These are phyloP conservation scores for Fusarium sp. DNA, from an alignment of 2,329 filamentous ascomycete genomes.

Conservation along the genomic window DNA sequence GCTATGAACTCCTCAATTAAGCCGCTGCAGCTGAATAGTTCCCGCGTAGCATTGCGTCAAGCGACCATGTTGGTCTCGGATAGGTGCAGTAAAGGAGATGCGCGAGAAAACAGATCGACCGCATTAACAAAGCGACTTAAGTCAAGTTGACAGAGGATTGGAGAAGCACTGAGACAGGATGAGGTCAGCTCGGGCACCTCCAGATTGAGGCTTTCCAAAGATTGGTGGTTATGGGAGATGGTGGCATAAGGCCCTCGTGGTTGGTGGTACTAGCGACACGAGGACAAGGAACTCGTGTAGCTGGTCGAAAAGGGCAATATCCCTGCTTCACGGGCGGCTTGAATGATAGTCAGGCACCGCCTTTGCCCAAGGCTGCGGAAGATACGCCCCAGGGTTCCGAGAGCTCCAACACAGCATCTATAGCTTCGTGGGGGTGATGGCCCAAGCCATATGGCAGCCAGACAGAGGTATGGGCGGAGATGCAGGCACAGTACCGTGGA, in stretches of 20 bases:
- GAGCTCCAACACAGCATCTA: constrained; percentile 4
- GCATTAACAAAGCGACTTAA: constrained; percentile 34
- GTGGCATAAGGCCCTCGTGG: constrained; percentile 21
- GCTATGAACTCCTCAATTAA: constrained; percentile 31
- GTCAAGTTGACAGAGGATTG: constrained; percentile 29
- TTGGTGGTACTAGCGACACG: constrained; percentile 28
- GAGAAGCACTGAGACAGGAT: constrained; percentile 36
- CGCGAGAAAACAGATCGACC: constrained; percentile 42
- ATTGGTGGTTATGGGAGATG: constrained; percentile 24
- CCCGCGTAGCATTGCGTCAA: constrained; percentile 45
- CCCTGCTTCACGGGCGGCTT: constrained; percentile 10
- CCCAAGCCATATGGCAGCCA: constrained; percentile 29
- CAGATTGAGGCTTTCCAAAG: constrained; percentile 27
- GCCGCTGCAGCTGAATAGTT: constrained; percentile 25
- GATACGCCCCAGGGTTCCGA: not conserved
- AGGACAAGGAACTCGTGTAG: constrained; percentile 33
- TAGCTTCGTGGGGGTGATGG: not conserved
- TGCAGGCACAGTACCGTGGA: constrained; percentile 21
- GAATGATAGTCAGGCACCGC: constrained; percentile 35
- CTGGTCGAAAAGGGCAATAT: constrained; percentile 27
- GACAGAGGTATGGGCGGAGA: constrained; percentile 19
- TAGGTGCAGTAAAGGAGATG: constrained; percentile 40
- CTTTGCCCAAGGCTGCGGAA: constrained; percentile 4
- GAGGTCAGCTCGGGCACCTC: constrained; percentile 41
- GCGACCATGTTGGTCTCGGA: constrained; percentile 46